Evolutionary conservation across 2,329 filamentous ascomycete genomes (phyloP).

Genomic region (Curvularia eragrostidis): DNA sequence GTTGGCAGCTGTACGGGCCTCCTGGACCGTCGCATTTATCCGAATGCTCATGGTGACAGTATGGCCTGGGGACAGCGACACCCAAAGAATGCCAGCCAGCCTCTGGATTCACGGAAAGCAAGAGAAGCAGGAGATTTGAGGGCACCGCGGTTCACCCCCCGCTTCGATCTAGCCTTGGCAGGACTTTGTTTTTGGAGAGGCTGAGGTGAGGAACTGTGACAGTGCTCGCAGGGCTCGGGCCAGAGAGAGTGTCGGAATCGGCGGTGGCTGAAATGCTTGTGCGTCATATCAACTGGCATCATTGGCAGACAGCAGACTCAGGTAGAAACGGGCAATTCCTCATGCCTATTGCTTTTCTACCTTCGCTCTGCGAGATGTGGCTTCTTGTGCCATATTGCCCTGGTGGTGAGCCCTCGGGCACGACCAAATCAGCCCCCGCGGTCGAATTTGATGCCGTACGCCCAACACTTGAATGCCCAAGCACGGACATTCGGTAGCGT

Average conservation of each 20-base stretch:
- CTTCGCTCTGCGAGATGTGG: slow-evolving; percentile 40
- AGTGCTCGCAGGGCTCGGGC: slow-evolving; percentile 48
- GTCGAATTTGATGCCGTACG: slow-evolving; percentile 39
- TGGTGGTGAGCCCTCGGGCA: slow-evolving; percentile 33
- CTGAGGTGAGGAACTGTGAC: slow-evolving; percentile 48
- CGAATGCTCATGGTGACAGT: slow-evolving; percentile 46
- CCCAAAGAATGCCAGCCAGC: slow-evolving; percentile 32
- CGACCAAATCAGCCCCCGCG: slow-evolving; percentile 36
- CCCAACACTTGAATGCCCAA: slow-evolving; percentile 37
- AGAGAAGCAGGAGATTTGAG: slow-evolving; percentile 48
- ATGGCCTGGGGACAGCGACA: slow-evolving; percentile 29
- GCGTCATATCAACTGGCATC: slow-evolving; percentile 42
- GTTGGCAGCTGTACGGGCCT: slow-evolving; percentile 44
- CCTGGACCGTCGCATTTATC: slow-evolving; percentile 48
- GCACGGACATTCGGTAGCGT: slow-evolving; percentile 41
- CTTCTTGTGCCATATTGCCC: slow-evolving; percentile 43
- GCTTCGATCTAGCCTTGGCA: slow-evolving; percentile 49
- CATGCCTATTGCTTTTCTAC: slow-evolving; percentile 37
- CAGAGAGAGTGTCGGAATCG: slow-evolving; percentile 47
- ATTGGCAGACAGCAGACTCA: slow-evolving; percentile 38
- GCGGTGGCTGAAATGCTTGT: slow-evolving; percentile 51
- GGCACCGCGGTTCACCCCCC: slow-evolving; percentile 46
- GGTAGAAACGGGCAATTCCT: slow-evolving; percentile 38
- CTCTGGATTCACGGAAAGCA: slow-evolving; percentile 41
- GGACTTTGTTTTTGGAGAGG: slow-evolving; percentile 48